These are phyloP conservation scores for Syzygium jambos DNA, from an alignment of 345 rosid genomes.

Conservation along the genomic window DNA sequence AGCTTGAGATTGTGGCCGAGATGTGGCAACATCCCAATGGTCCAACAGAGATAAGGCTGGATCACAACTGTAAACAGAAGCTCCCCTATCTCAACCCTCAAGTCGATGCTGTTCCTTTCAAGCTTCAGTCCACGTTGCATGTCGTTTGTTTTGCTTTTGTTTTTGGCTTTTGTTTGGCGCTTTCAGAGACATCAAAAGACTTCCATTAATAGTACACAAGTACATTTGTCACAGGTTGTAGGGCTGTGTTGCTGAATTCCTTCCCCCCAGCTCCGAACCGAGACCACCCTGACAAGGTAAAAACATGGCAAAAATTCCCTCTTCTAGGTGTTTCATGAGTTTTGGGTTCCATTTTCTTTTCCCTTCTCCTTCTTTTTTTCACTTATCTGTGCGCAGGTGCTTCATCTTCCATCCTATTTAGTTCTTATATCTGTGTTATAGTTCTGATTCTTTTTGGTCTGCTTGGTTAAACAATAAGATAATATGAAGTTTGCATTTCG, in stretches of 20 bases:
- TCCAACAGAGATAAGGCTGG: conserved; percentile 26
- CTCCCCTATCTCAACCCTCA: conserved; percentile 2
- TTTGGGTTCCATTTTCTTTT: neutral
- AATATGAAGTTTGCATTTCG: neutral
- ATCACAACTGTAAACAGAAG: neutral
- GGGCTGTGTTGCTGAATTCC: neutral
- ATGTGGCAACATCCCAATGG: conserved; percentile 26
- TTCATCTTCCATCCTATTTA: neutral
- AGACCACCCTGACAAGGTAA: neutral
- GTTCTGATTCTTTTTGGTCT: neutral
- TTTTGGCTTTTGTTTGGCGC: neutral
- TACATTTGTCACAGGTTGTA: neutral
- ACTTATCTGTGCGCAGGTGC: neutral
- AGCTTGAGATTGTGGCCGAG: neutral
- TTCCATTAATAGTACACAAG: neutral
- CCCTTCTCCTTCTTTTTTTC: neutral
- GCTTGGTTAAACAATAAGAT: neutral
- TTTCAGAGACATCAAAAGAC: neutral
- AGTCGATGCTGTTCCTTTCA: neutral
- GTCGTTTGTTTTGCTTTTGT: neutral
- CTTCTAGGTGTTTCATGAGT: neutral
- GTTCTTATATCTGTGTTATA: neutral
- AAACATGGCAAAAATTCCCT: neutral
- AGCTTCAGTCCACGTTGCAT: neutral
- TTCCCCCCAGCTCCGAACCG: neutral